phyloP scores from a whole-genome alignment of 345 rosid species.

The Pistacia vera region DNA sequence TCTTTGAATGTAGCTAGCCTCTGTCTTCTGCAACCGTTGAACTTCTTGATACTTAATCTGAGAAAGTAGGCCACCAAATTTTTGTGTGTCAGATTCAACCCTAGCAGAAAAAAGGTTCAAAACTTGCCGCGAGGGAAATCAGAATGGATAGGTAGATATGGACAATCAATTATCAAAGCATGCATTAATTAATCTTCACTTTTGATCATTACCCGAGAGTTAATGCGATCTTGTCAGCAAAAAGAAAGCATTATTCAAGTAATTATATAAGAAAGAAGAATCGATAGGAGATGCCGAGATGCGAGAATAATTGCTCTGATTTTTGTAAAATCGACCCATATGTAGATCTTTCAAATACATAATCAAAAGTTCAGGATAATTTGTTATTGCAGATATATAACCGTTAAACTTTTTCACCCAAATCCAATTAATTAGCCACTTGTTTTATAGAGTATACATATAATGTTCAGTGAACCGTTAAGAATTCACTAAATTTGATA shows the following conservation, averaged over 20 bases:
- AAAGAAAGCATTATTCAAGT: background rate
- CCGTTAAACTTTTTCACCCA: background rate
- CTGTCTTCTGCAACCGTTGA: background rate
- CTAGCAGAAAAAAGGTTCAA: background rate
- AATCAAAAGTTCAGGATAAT: background rate
- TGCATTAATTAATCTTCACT: background rate
- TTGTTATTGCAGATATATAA: background rate
- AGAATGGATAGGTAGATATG: background rate
- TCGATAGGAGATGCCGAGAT: background rate
- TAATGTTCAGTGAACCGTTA: background rate
- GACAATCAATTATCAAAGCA: background rate
- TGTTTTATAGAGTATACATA: background rate
- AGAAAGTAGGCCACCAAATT: background rate
- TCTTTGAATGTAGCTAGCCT: background rate
- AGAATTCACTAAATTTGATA: no score
- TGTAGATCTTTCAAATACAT: no score
- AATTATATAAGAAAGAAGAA: background rate
- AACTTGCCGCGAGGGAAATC: background rate
- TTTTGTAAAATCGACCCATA: no score
- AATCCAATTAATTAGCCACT: background rate
- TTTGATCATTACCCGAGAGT: background rate
- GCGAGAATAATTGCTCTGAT: no score
- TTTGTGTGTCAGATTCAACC: background rate
- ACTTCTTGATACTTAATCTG: background rate
- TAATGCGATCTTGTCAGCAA: background rate